These are phyloP conservation scores for Phyllostachys edulis DNA, from an alignment of 176 grass and related monocot species.

Conservation along the genomic window DNA sequence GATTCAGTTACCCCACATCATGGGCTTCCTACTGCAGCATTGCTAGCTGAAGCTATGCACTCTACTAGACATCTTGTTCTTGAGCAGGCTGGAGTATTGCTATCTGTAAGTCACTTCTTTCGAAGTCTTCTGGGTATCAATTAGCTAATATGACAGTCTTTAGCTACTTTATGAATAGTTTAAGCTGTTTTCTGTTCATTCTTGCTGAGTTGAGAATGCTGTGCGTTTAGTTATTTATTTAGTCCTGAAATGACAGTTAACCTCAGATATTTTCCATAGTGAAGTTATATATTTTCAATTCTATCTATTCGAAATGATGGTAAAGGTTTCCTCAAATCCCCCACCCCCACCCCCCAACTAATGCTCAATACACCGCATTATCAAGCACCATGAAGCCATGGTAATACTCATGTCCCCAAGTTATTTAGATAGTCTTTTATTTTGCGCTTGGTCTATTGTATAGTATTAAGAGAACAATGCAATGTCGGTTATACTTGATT, in stretches of 20 bases:
- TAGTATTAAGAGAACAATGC: background rate
- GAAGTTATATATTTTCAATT: background rate
- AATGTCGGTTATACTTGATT: background rate
- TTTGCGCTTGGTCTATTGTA: background rate
- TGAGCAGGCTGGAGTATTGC: constrained; percentile 54
- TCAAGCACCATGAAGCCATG: background rate
- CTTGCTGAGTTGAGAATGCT: constrained; percentile 3
- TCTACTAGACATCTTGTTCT: constrained; percentile 60
- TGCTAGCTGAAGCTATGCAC: constrained; percentile 61
- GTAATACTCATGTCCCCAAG: background rate
- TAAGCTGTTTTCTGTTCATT: constrained; percentile 21
- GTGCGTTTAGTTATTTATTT: constrained; percentile 9
- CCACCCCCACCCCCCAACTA: background rate
- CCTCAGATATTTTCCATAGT: background rate
- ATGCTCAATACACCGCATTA: background rate
- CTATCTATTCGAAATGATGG: constrained; percentile 7
- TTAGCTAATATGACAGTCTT: constrained; percentile 10
- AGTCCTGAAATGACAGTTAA: constrained; percentile 7
- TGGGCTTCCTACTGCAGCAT: constrained; percentile 58
- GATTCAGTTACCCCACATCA: constrained; percentile 35
- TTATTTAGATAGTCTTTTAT: background rate
- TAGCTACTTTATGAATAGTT: background rate
- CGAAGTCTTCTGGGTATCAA: constrained; percentile 7
- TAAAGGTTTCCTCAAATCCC: background rate
- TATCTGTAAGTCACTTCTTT: constrained; percentile 53